phyloP scores from a whole-genome alignment of 176 grass and related monocot species.

The Juncus inflexus region DNA sequence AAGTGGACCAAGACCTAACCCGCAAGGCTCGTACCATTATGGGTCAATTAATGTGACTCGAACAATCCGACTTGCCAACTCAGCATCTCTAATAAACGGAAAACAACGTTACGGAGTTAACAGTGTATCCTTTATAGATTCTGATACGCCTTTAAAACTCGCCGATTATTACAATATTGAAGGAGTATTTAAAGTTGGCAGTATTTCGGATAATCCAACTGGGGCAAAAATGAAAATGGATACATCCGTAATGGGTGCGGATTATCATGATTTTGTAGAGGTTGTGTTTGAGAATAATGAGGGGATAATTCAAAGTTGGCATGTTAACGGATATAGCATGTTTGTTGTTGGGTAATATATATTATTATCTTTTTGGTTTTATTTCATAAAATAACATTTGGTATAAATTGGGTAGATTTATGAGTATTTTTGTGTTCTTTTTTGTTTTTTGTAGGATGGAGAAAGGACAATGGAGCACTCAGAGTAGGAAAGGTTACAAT shows the following conservation, averaged over 20 bases:
- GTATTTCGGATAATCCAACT: slow-evolving; percentile 46
- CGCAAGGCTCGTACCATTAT: slow-evolving; percentile 91
- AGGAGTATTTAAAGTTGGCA: slow-evolving; percentile 54
- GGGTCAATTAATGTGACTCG: slow-evolving; percentile 75
- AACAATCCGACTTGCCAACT: slow-evolving; percentile 59
- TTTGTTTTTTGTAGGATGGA: slow-evolving; percentile 50
- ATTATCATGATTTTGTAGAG: slow-evolving; percentile 64
- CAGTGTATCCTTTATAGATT: slow-evolving; percentile 60
- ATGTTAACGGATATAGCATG: slow-evolving; percentile 69
- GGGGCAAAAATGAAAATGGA: slow-evolving; percentile 15
- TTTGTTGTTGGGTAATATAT: slow-evolving; percentile 69
- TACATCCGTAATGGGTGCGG: slow-evolving; percentile 71
- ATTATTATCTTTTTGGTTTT: neutral
- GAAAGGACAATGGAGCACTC: slow-evolving; percentile 48
- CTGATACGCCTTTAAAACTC: slow-evolving; percentile 81
- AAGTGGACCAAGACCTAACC: slow-evolving; percentile 84
- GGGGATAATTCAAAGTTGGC: slow-evolving; percentile 67
- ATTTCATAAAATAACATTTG: neutral
- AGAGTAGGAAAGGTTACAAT: slow-evolving; percentile 65
- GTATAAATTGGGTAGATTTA: neutral
- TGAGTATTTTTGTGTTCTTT: neutral
- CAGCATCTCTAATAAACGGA: slow-evolving; percentile 34
- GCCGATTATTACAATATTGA: slow-evolving; percentile 75
- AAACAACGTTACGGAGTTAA: slow-evolving; percentile 71
- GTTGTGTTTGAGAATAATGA: slow-evolving; percentile 71